phyloP scores from a whole-genome alignment of 2,329 filamentous ascomycete species.

The Xylaria sp. region DNA sequence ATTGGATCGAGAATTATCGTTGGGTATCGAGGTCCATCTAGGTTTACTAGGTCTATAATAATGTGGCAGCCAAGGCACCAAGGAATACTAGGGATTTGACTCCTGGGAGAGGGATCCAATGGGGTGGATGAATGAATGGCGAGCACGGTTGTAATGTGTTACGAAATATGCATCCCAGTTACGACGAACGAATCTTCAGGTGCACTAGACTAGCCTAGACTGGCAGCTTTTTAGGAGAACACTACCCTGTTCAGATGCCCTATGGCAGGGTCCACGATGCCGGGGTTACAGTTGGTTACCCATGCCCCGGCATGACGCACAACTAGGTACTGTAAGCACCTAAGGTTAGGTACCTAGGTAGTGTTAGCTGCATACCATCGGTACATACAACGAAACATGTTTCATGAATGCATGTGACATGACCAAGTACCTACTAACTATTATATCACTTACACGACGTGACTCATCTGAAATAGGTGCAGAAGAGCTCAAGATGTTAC shows the following conservation, averaged over 20 bases:
- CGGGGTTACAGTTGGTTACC: background rate
- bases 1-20: background rate
- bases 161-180: constrained; percentile 10
- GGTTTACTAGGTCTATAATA: background rate
- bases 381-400: too few species aligned
- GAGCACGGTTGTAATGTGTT: background rate
- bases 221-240: background rate
- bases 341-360: background rate
- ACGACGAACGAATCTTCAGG: background rate
- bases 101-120: constrained; percentile 2
- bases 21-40: background rate
- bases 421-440: too few species aligned
- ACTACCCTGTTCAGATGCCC: background rate
- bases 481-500: background rate
- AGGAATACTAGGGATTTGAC: constrained; percentile 15
- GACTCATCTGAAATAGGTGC: background rate
- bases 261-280: background rate
- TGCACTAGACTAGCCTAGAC: background rate
- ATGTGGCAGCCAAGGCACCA: constrained; percentile 23
- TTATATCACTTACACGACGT: background rate
- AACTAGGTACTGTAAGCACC: too few species aligned
- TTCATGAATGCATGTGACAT: background rate
- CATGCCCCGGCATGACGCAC: constrained; percentile 2
- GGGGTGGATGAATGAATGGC: background rate
- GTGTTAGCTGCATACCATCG: background rate